phyloP scores from a whole-genome alignment of 31 red algal species.

The Endocladia muricata region DNA sequence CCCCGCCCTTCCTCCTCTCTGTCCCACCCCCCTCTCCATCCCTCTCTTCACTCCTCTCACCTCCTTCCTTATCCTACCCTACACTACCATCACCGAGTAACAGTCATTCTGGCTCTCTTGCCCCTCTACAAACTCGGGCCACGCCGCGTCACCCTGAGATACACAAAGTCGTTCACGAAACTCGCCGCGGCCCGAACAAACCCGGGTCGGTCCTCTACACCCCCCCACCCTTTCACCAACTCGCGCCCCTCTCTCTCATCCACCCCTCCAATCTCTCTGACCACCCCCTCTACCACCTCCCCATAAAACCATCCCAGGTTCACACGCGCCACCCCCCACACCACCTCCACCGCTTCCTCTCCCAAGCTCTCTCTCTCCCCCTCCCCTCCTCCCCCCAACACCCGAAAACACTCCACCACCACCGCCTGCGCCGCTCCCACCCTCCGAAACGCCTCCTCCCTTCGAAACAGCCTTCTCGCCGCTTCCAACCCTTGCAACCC shows the following conservation, averaged over 20 bases:
- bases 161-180: background rate
- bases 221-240: background rate
- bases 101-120: too few relatives aligned
- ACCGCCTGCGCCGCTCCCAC: background rate
- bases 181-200: background rate
- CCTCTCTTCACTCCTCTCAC: too few relatives aligned
- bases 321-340: background rate
- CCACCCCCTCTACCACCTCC: background rate
- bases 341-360: conserved; percentile 13
- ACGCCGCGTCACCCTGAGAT: too few relatives aligned
- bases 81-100: too few relatives aligned
- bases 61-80: too few relatives aligned
- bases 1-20: too few relatives aligned
- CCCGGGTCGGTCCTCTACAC: background rate
- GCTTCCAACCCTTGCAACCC: background rate
- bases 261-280: background rate
- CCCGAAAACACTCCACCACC: background rate
- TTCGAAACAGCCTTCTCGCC: background rate
- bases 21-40: too few relatives aligned
- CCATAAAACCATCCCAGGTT: background rate
- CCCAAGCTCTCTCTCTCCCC: background rate
- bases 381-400: background rate
- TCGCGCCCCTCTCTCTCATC: background rate
- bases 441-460: background rate
- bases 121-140: too few relatives aligned